phyloP scores from a whole-genome alignment of 202 grass and related monocot genomes.

The Dendrocalamus latiflorus region DNA sequence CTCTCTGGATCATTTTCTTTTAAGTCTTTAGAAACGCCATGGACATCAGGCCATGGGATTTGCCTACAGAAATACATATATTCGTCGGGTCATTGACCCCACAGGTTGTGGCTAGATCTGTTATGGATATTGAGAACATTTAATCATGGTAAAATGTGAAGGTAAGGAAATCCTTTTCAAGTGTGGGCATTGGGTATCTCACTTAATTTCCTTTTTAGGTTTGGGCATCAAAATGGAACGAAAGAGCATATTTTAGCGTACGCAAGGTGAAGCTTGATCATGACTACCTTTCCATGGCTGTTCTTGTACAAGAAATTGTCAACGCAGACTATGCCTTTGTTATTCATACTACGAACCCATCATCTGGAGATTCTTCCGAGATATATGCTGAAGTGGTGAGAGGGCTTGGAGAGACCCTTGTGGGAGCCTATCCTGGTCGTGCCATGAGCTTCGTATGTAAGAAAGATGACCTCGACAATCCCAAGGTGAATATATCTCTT shows the following conservation, averaged over 20 bases:
- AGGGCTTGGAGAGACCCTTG: conserved; percentile 97
- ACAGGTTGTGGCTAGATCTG: not conserved
- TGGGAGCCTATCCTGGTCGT: conserved; percentile 92
- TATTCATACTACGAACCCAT: conserved; percentile 93
- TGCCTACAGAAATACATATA: not conserved
- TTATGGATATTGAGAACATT: not conserved
- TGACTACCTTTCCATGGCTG: conserved; percentile 89
- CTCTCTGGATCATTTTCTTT: not conserved
- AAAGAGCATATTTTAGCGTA: conserved; percentile 94
- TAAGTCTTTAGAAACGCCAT: not conserved
- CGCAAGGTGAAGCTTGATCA: conserved; percentile 96
- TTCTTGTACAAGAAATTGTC: conserved; percentile 95
- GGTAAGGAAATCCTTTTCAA: conserved; percentile 11
- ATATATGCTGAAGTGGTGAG: conserved; percentile 97
- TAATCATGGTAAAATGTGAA: conserved; percentile 8
- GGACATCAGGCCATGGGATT: no score
- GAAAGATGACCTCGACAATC: conserved; percentile 67
- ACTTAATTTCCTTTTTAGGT: conserved; percentile 51
- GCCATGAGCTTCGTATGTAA: conserved; percentile 91
- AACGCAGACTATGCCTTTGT: conserved; percentile 98
- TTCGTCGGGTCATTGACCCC: conserved; percentile 2
- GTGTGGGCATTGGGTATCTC: no score
- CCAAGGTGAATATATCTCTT: conserved; percentile 54
- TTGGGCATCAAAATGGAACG: conserved; percentile 99
- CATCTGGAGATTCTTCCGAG: conserved; percentile 87